Percentiles rank a stretch among this genome's conserved stretches.
These are phyloP conservation scores for Hamigera avellanea DNA, from an alignment of 495 filamentous ascomycete species.

Conservation along the genomic window DNA sequence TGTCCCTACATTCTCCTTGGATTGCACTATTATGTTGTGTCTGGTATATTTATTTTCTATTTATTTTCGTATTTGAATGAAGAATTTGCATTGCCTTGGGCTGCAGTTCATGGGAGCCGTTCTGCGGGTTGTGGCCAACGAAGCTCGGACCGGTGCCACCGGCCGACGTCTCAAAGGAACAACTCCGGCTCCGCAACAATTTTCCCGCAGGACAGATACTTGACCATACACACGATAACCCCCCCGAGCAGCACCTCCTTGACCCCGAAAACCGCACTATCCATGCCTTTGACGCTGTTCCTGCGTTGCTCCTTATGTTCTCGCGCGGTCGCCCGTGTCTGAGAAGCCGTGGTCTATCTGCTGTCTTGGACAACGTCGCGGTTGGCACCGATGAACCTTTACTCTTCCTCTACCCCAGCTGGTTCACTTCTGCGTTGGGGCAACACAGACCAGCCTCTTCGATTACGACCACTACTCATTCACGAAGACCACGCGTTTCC, in stretches of 20 bases:
- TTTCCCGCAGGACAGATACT: constrained; percentile 18
- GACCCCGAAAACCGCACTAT: too few relatives aligned
- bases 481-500: not conserved
- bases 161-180: too few relatives aligned
- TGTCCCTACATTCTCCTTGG: too few relatives aligned
- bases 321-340: constrained; percentile 30
- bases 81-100: too few relatives aligned
- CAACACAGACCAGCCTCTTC: constrained; percentile 14
- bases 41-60: too few relatives aligned
- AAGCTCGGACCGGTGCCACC: not conserved
- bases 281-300: not conserved
- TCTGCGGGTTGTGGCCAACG: too few relatives aligned
- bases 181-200: constrained; percentile 5
- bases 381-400: constrained; percentile 29
- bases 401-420: constrained; percentile 36
- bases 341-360: constrained; percentile 25
- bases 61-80: too few relatives aligned
- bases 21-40: too few relatives aligned
- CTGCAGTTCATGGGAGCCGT: too few relatives aligned
- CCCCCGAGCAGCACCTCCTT: too few relatives aligned
- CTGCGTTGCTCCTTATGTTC: constrained; percentile 22
- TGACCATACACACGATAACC: too few relatives aligned
- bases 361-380: constrained; percentile 25
- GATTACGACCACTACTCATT: constrained; percentile 3
- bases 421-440: constrained; percentile 20